phyloP scores from a whole-genome alignment of 768 basidiomycete species.

The Melanogaster broomeanus region DNA sequence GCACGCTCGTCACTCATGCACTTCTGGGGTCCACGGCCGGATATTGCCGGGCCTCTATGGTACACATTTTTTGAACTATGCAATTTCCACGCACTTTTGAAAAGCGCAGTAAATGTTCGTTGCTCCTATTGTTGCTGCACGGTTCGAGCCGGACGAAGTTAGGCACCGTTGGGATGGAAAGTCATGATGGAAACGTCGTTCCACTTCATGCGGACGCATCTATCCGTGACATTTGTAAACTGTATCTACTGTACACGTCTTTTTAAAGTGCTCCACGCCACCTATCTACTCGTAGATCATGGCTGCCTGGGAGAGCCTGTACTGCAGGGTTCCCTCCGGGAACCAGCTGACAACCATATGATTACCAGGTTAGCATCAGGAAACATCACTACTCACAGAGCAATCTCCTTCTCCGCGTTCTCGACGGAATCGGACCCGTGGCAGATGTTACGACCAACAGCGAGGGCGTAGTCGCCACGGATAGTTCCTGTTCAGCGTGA shows the following conservation, averaged over 20 bases:
- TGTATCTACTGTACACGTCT: slow-evolving; percentile 21
- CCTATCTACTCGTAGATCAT: slow-evolving; percentile 79
- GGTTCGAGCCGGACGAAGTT: no score
- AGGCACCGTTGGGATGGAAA: no score
- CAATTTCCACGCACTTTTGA: no score
- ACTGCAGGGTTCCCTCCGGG: slow-evolving; percentile 82
- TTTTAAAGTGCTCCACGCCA: neutral
- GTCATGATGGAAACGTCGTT: neutral
- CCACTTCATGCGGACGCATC: neutral
- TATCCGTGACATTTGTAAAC: neutral
- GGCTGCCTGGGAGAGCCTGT: slow-evolving; percentile 58
- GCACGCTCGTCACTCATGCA: no score
- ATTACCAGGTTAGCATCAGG: neutral
- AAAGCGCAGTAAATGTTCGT: neutral
- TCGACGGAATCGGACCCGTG: slow-evolving; percentile 91
- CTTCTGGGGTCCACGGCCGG: no score
- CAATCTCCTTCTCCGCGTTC: slow-evolving; percentile 92
- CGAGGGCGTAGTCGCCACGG: slow-evolving; percentile 93
- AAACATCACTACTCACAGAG: slow-evolving; percentile 57
- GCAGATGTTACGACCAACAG: slow-evolving; percentile 93
- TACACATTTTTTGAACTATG: no score
- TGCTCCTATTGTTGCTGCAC: neutral
- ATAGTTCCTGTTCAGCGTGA: slow-evolving; percentile 68
- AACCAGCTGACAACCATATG: slow-evolving; percentile 66
- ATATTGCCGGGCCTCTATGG: no score